Conservation (phyloP, 2,329 filamentous ascomycete genomes). For the Aaosphaeria pasadenensis region DNA sequence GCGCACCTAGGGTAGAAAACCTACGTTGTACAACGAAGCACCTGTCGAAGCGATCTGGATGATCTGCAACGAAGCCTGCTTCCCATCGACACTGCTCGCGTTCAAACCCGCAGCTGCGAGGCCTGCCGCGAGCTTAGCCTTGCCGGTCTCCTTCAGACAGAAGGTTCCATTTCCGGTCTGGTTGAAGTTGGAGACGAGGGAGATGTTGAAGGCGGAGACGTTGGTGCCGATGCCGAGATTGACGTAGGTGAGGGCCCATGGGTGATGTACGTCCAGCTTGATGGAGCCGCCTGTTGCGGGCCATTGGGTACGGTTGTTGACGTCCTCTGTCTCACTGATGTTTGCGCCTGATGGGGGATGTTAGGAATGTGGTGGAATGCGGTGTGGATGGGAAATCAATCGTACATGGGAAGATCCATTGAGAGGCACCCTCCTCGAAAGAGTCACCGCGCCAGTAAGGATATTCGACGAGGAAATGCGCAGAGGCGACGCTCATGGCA, state of each 20-base stretch:
- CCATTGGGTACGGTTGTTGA: constrained; percentile 46
- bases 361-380: not conserved
- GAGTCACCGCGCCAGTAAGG: constrained; percentile 44
- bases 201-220: constrained; percentile 46
- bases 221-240: constrained; percentile 45
- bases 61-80: constrained; percentile 44
- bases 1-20: constrained; percentile 4
- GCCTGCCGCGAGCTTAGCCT: constrained; percentile 19
- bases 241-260: constrained; percentile 45
- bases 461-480: constrained; percentile 43
- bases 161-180: constrained; percentile 49
- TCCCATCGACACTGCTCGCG: constrained; percentile 30
- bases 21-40: constrained; percentile 43
- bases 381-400: constrained; percentile 1
- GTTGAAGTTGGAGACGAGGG: constrained; percentile 44
- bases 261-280: constrained; percentile 40
- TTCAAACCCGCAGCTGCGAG: constrained; percentile 21
- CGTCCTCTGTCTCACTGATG: constrained; percentile 35
- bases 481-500: constrained; percentile 32
- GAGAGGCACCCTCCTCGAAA: constrained; percentile 33
- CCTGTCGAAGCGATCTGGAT: constrained; percentile 42
- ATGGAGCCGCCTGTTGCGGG: constrained; percentile 44
- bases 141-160: constrained; percentile 40
- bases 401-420: constrained; percentile 42
- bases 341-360: constrained; percentile 32